Evolutionary conservation across 2,329 filamentous ascomycete genomes (phyloP).

Genomic region (Scolecobasidium constrictum): DNA sequence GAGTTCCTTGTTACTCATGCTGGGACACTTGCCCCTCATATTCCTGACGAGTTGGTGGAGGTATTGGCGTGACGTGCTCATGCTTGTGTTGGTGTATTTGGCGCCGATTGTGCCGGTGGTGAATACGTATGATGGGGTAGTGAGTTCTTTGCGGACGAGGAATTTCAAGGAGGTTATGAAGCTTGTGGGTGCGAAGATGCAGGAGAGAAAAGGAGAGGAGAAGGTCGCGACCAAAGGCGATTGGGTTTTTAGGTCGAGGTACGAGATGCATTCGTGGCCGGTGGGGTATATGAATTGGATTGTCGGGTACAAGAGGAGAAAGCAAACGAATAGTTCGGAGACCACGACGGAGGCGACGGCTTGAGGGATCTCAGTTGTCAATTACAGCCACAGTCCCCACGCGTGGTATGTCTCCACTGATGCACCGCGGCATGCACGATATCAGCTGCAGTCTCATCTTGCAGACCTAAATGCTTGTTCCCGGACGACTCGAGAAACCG

Average conservation of each 20-base stretch:
- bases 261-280: constrained; percentile 36
- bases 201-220: constrained; percentile 5
- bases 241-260: constrained; percentile 32
- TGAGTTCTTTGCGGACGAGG: constrained; percentile 57
- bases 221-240: constrained; percentile 29
- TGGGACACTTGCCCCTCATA: constrained; percentile 30
- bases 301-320: constrained; percentile 20
- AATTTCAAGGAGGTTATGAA: constrained; percentile 53
- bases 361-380: too few relatives aligned
- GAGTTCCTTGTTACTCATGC: constrained; percentile 19
- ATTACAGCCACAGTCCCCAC: constrained; percentile 1
- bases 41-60: constrained; percentile 44
- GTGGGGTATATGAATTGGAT: constrained; percentile 37
- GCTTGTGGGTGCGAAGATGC: constrained; percentile 35
- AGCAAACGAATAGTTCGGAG: too few relatives aligned
- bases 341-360: too few relatives aligned
- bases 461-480: constrained; percentile 21
- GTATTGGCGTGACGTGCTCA: constrained; percentile 41
- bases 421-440: constrained; percentile 18
- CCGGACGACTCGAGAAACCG: constrained; percentile 20
- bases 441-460: constrained; percentile 21
- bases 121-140: constrained; percentile 56
- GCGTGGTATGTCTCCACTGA: constrained; percentile 5
- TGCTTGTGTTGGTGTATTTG: constrained; percentile 55
- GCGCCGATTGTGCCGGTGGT: constrained; percentile 58